A percentile compares a stretch with the other conserved stretches of the same genome.
phyloP scores from a whole-genome alignment of 2,329 filamentous ascomycete species.

The Apiospora arundinis region DNA sequence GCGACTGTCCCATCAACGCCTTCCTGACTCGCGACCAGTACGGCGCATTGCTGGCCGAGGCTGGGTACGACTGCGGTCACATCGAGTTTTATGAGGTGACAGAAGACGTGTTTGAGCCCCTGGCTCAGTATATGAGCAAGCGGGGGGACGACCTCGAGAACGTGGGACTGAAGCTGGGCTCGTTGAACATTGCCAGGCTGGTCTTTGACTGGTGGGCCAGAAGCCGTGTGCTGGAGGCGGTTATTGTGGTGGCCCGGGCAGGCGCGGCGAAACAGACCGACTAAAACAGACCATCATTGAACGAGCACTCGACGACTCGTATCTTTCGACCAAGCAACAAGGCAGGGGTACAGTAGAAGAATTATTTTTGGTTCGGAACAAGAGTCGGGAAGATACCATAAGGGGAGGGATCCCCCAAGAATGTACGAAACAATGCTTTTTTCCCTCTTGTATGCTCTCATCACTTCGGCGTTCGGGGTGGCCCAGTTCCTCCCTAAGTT shows the following conservation, averaged over 20 bases:
- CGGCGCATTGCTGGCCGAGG: constrained; percentile 48
- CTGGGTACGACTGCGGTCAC: constrained; percentile 51
- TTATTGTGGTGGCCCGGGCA: background rate
- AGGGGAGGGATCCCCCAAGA: no score
- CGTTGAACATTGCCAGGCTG: background rate
- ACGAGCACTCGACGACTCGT: no score
- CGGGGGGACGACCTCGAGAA: background rate
- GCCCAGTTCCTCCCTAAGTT: no score
- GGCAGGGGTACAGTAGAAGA: no score
- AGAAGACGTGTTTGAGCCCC: constrained; percentile 56
- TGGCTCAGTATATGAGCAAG: constrained; percentile 49
- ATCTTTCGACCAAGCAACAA: no score
- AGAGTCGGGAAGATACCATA: no score
- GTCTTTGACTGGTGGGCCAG: constrained; percentile 1
- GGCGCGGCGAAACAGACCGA: background rate
- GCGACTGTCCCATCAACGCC: constrained; percentile 55
- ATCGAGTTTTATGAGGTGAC: constrained; percentile 58
- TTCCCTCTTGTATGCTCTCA: no score
- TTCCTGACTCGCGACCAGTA: constrained; percentile 56
- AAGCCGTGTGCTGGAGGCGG: background rate
- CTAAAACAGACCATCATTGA: background rate
- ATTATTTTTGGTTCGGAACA: no score
- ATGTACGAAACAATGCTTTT: no score
- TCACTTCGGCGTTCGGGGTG: no score
- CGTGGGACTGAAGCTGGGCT: background rate